These are phyloP conservation scores for Mucuna pruriens DNA, from an alignment of 306 rosid genomes.

Conservation along the genomic window DNA sequence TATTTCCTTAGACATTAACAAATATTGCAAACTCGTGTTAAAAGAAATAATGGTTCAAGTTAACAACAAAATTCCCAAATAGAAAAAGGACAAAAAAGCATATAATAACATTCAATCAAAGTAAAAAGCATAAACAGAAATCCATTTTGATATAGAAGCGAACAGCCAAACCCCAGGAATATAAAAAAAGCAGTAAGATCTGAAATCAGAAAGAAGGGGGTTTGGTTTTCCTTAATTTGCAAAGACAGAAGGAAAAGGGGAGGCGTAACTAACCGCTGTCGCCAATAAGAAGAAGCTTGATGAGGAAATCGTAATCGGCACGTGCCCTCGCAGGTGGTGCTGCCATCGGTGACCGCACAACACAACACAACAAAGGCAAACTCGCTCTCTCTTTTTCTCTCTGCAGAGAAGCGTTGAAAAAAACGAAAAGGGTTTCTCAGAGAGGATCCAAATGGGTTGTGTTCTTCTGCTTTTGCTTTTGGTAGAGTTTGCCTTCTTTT, in stretches of 20 bases:
- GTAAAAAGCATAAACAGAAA: slow-evolving; percentile 16
- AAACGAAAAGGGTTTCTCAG: not conserved
- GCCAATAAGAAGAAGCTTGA: slow-evolving; percentile 84
- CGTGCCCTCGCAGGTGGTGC: slow-evolving; percentile 75
- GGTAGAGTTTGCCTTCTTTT: not conserved
- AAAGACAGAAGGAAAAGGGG: not conserved
- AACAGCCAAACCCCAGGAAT: not conserved
- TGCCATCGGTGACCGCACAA: slow-evolving; percentile 58
- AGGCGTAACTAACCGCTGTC: slow-evolving; percentile 62
- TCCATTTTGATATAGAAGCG: not conserved
- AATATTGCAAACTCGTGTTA: not conserved
- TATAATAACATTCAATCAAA: not conserved
- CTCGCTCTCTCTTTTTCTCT: not conserved
- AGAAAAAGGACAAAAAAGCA: not conserved
- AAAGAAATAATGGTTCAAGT: not conserved
- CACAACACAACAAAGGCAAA: slow-evolving; percentile 40
- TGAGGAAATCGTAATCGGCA: slow-evolving; percentile 78
- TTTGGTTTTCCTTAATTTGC: not conserved
- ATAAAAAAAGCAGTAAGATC: not conserved
- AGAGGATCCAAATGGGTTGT: not conserved
- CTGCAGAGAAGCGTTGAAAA: not conserved
- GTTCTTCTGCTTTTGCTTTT: not conserved
- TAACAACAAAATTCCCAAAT: not conserved
- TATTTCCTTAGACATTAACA: not conserved
- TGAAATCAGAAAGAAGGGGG: not conserved